A percentile compares a stretch with the other conserved stretches of the same genome.
These are phyloP conservation scores for Hypsizygus ulmarius DNA, from an alignment of 1,284 basidiomycete species.

Conservation along the genomic window DNA sequence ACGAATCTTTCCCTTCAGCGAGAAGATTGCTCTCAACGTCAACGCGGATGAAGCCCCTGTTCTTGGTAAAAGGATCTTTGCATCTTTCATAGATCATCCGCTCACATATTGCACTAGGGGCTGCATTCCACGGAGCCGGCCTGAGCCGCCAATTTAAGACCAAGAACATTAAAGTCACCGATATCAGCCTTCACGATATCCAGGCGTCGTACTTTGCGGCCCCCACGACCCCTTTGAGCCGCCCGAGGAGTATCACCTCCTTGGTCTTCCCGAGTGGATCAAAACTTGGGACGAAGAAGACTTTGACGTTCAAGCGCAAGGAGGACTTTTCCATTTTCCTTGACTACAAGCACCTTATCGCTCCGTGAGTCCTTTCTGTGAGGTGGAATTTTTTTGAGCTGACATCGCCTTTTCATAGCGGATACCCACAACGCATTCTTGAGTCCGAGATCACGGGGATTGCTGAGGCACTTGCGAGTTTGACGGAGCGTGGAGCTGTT, in stretches of 20 bases:
- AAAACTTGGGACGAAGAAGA: conserved; percentile 78
- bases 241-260: conserved; percentile 68
- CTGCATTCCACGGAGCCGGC: conserved; percentile 89
- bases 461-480: conserved; percentile 65
- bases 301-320: conserved; percentile 76
- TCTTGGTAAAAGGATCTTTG: conserved; percentile 51
- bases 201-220: conserved; percentile 76
- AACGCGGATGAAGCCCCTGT: conserved; percentile 98
- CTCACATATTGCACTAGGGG: conserved; percentile 41
- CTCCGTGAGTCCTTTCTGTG: conserved; percentile 45
- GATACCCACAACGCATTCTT: conserved; percentile 66
- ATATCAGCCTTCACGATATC: conserved; percentile 71
- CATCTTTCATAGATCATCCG: not conserved
- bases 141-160: conserved; percentile 93
- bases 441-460: conserved; percentile 70
- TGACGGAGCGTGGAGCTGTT: conserved; percentile 69
- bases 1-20: conserved; percentile 35
- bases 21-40: conserved; percentile 89
- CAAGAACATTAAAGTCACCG: conserved; percentile 86
- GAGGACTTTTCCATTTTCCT: conserved; percentile 76
- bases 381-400: not conserved
- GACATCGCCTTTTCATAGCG: conserved; percentile 34
- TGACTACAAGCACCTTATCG: conserved; percentile 61
- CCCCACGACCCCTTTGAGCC: conserved; percentile 41
- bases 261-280: conserved; percentile 75